Evolutionary conservation across 169 alveolate genomes (phyloP), one percentile per base, ranked within the genome.

Genomic region (Babesia ovis): DNA sequence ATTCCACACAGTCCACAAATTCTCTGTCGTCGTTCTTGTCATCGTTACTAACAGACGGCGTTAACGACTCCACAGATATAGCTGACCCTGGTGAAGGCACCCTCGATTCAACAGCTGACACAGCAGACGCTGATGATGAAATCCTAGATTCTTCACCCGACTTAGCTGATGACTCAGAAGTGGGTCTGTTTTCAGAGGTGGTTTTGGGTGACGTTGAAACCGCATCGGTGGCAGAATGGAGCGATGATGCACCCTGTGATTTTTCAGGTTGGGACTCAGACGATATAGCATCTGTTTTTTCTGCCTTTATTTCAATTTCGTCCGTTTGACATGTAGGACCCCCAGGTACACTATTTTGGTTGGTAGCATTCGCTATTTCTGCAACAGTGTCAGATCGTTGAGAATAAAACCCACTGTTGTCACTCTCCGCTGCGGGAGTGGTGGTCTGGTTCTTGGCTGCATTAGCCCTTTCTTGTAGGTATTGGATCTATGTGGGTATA

Each of bases 381-480:
- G 50, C 12, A 35, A 35, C 3, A 1, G 14, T n/a, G 4, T 57
- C 48, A n/a, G 22, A 11, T n/a, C 50, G 12, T 25, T 32, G 5
- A 8, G 0, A 39, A 57, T 20, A 34, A 48, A 5, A 64, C 74
- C 3, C 45, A 64, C 74, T 64, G 34, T 23, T 18, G 22, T 35
- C 48, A 39, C 25, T 64, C 23, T 39, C 22, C 59, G 41, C 55
- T 14, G 14, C 14, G 0, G 62, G 31, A 20, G 54, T 41, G 18
- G 37, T 45, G 42, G 31, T 31, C n/a, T 59, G 59, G 61, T 64
- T 64, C 74, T 46, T 45, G 25, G 31, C 16, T 4, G 31, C 54
- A 23, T 48, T 43, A 3, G 64, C 66, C 71, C 67, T 74, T 50
- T 79, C 87, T 46, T 79, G 87, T 6, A 79, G 56, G 32, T 58